Conservation (phyloP, 164 flowering plant species). For the Magnolia officinalis region DNA sequence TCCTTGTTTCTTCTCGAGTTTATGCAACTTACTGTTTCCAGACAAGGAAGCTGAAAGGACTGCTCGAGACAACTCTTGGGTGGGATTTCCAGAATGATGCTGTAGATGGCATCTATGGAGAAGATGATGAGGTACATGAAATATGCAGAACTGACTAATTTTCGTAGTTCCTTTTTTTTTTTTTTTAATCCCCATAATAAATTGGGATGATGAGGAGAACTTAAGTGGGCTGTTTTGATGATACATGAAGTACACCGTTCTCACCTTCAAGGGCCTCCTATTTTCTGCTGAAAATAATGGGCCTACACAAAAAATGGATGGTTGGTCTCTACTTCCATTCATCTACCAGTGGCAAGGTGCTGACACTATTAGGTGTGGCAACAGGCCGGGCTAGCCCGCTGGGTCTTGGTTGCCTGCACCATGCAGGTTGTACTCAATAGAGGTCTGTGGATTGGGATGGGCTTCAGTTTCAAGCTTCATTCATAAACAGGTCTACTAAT, state of each 20-base stretch:
- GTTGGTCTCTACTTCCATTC: too few relatives aligned
- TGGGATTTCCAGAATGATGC: conserved; percentile 62
- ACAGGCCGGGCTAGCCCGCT: too few relatives aligned
- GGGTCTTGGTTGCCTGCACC: too few relatives aligned
- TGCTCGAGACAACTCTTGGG: conserved; percentile 65
- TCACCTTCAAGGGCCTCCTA: not conserved
- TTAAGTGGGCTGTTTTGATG: not conserved
- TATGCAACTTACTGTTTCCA: conserved; percentile 12
- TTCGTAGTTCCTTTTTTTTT: not conserved
- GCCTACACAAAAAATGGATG: not conserved
- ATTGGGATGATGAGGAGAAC: not conserved
- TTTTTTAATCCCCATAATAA: not conserved
- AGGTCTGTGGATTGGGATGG: not conserved
- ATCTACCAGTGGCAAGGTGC: too few relatives aligned
- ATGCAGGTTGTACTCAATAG: too few relatives aligned
- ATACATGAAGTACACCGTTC: not conserved
- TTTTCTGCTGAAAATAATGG: not conserved
- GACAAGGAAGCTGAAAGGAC: conserved; percentile 65
- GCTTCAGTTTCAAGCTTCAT: not conserved
- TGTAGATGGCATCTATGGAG: conserved; percentile 51
- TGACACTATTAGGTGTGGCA: too few relatives aligned
- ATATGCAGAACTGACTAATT: not conserved
- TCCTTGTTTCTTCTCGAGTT: not conserved
- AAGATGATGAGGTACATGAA: conserved; percentile 68
- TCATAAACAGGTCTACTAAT: not conserved